Evolutionary conservation across 106 monocot genomes (phyloP).

Genomic region (Narthecium ossifragum): DNA sequence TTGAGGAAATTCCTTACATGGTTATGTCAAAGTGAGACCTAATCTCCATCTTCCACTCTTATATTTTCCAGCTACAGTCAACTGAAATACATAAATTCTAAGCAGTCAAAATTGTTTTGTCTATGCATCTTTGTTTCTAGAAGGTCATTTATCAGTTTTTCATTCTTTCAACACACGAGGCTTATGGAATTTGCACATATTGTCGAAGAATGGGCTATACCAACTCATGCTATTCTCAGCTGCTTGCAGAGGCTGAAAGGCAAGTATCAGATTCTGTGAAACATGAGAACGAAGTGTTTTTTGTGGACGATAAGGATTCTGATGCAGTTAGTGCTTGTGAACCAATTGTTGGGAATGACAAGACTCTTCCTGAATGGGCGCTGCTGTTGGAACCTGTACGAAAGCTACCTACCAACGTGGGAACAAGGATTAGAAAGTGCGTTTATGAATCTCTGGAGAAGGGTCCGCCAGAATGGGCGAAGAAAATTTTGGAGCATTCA

Average conservation of each 20-base stretch:
- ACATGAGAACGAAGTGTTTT: constrained; percentile 26
- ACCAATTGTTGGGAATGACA: constrained; percentile 20
- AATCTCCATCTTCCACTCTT: too few relatives aligned
- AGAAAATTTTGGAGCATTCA: constrained; percentile 78
- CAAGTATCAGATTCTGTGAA: constrained; percentile 44
- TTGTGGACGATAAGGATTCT: constrained; percentile 48
- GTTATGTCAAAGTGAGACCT: too few relatives aligned
- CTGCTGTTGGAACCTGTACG: constrained; percentile 72
- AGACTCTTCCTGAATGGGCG: constrained; percentile 80
- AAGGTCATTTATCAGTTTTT: background rate
- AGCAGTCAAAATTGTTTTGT: too few relatives aligned
- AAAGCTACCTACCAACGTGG: constrained; percentile 96
- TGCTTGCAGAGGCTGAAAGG: constrained; percentile 91
- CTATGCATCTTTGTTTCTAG: background rate
- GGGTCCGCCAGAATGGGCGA: constrained; percentile 94
- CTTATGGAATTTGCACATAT: background rate
- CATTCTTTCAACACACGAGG: background rate
- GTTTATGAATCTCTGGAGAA: constrained; percentile 69
- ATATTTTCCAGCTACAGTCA: too few relatives aligned
- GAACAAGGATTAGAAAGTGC: constrained; percentile 92
- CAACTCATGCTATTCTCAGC: constrained; percentile 42
- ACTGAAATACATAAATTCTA: too few relatives aligned
- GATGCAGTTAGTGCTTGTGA: constrained; percentile 23
- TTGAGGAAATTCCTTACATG: too few relatives aligned
- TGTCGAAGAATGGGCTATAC: background rate